phyloP scores from a whole-genome alignment of 1,139 yeast species.

The Pichia sp. region DNA sequence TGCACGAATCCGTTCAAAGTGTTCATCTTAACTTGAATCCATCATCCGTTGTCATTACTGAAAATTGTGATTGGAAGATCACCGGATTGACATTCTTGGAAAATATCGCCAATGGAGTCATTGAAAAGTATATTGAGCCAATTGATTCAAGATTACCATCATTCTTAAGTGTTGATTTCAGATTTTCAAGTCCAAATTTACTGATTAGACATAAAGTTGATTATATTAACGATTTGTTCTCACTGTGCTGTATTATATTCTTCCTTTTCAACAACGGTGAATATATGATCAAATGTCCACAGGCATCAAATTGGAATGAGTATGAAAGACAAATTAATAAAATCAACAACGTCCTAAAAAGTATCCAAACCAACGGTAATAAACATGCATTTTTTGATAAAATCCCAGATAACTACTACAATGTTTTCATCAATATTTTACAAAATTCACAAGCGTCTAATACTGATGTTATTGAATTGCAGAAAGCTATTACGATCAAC shows the following conservation, averaged over 20 bases:
- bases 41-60: slow-evolving; percentile 68
- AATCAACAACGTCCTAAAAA: slow-evolving; percentile 23
- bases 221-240: slow-evolving; percentile 77
- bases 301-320: slow-evolving; percentile 33
- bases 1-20: slow-evolving; percentile 72
- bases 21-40: slow-evolving; percentile 85
- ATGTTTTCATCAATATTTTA: slow-evolving; percentile 25
- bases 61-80: slow-evolving; percentile 92
- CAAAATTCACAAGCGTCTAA: slow-evolving; percentile 28
- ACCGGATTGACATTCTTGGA: slow-evolving; percentile 73
- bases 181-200: slow-evolving; percentile 77
- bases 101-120: slow-evolving; percentile 40
- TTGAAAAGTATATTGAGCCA: slow-evolving; percentile 58
- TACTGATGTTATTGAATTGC: slow-evolving; percentile 40
- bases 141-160: slow-evolving; percentile 72
- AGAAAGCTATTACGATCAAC: slow-evolving; percentile 47
- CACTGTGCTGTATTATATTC: slow-evolving; percentile 75
- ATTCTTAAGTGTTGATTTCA: slow-evolving; percentile 68
- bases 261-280: slow-evolving; percentile 52
- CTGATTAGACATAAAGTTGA: slow-evolving; percentile 58
- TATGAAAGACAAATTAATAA: slow-evolving; percentile 30
- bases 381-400: slow-evolving; percentile 28
- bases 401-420: slow-evolving; percentile 31
- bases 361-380: slow-evolving; percentile 4
- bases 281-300: slow-evolving; percentile 40